Percentiles rank a stretch among this genome's conserved stretches.
Conservation (phyloP, 202 grass and related monocot genomes). For the Panicum virgatum region DNA sequence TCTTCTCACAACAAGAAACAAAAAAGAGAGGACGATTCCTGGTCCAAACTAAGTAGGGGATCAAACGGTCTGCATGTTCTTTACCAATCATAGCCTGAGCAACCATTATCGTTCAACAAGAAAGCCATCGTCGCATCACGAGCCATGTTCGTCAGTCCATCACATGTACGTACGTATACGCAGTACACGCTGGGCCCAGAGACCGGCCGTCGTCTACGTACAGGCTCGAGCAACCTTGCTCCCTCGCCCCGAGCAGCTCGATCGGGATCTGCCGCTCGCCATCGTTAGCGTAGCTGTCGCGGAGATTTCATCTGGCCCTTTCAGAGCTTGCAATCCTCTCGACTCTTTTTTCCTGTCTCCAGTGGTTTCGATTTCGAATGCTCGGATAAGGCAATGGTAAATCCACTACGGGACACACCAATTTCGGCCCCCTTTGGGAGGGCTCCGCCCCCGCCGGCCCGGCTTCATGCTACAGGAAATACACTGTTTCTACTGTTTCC, state of each 20-base stretch:
- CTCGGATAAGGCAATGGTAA: background rate
- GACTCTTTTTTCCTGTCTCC: background rate
- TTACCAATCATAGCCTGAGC: no score
- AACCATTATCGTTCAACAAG: no score
- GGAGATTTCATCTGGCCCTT: background rate
- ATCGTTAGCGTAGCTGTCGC: background rate
- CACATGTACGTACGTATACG: background rate
- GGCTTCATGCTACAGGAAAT: no score
- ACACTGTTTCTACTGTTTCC: no score
- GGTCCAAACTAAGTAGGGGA: no score
- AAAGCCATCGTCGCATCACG: background rate
- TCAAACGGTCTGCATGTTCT: no score
- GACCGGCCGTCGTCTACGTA: background rate
- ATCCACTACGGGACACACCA: background rate
- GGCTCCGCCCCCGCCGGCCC: no score
- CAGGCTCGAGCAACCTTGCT: background rate
- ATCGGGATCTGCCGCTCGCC: conserved; percentile 23
- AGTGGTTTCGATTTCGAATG: background rate
- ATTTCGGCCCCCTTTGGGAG: no score
- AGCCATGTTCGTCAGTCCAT: background rate
- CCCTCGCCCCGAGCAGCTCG: background rate
- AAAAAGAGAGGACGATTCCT: no score
- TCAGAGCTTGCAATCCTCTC: background rate
- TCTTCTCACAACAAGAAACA: background rate
- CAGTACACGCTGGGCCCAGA: background rate